Base-by-base conservation (phyloP, 2,329 filamentous ascomycete genomes). In the Emmonsiellopsis sp. region DNA sequence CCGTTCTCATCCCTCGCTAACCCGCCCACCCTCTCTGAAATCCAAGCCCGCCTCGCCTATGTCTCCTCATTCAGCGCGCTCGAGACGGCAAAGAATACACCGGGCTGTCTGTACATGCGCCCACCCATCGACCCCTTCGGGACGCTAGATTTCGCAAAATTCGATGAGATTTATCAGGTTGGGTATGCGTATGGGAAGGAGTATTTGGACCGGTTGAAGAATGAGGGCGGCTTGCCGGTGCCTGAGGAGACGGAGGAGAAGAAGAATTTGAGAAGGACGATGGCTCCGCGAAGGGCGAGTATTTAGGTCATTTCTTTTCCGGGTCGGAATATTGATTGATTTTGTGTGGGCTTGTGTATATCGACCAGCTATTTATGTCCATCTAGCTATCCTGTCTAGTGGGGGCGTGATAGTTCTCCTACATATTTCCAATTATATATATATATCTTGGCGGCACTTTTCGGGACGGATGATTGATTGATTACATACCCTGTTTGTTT, bases 141-240 rank as follows among this genome's bases (percentile, higher is more conserved):
- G 4, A 98, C 93, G 1, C 75, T 98, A 32, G 93, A 98, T 55
- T 98, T 98, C 75, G 88, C 84, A 57, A 96, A 95, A 70, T 98
- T 98, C 69, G 92, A 97, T 64, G 94, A 98, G 76, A 92, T 98
- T 52, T 95, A 94, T 65, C 79, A 86, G 61, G 79, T 96, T 9
- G 94, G 93, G 1, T 95, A 95, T 70, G 79, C 81, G 52, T 98
- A 85, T 65, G 93, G 90, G 4, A 85, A 86, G 67, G 82, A 89
- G 52, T 96, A 86, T 67, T 70, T 98, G 59, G 82, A 82, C 51
- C 79, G 84, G 61, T 74, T 97, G 67, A 84, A 84, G 65, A 87
- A 87, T 40, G 79, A 94, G 62, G 92, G 92, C 0, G 79, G 86
- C 40, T 72, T 98, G 59, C 82, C 82, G 13, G 69, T 87, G 45